Conservation (phyloP, 352 stramenopile genomes). For the Saprolegnia diclina region DNA sequence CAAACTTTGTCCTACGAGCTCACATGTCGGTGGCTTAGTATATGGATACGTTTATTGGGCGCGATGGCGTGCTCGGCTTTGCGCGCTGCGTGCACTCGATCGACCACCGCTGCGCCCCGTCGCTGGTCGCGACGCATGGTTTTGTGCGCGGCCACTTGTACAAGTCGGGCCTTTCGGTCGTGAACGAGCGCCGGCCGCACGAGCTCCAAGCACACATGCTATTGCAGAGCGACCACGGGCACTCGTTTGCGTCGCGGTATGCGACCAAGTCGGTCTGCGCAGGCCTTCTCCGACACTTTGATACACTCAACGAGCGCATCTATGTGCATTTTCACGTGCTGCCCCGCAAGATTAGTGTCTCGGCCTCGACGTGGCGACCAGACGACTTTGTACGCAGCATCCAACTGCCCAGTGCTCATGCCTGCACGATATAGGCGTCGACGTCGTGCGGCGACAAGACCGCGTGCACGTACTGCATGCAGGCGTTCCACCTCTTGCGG, state of each 20-base stretch:
- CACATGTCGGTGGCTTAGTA: neutral
- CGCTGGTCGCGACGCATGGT: constrained; percentile 11
- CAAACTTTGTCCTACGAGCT: no score
- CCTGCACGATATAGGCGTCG: neutral
- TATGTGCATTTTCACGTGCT: constrained; percentile 17
- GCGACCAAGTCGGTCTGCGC: constrained; percentile 14
- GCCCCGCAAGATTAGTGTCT: neutral
- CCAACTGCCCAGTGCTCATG: no score
- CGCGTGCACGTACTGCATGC: neutral
- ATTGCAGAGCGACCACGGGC: constrained; percentile 10
- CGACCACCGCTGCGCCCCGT: constrained; percentile 47
- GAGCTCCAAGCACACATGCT: constrained; percentile 17
- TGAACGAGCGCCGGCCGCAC: neutral
- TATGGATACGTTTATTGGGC: constrained; percentile 34
- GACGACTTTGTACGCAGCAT: neutral
- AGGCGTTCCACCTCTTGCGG: constrained; percentile 16
- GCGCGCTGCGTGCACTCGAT: constrained; percentile 65
- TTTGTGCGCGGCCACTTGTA: constrained; percentile 13
- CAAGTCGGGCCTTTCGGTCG: constrained; percentile 9
- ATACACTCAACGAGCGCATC: constrained; percentile 20
- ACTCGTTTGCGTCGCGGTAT: constrained; percentile 1
- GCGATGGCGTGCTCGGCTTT: constrained; percentile 51
- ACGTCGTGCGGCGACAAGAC: neutral
- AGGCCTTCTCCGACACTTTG: constrained; percentile 19
- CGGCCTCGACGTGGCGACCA: neutral